Conservation (phyloP, 2,329 filamentous ascomycete species). For the Metarhizium guizhouense region DNA sequence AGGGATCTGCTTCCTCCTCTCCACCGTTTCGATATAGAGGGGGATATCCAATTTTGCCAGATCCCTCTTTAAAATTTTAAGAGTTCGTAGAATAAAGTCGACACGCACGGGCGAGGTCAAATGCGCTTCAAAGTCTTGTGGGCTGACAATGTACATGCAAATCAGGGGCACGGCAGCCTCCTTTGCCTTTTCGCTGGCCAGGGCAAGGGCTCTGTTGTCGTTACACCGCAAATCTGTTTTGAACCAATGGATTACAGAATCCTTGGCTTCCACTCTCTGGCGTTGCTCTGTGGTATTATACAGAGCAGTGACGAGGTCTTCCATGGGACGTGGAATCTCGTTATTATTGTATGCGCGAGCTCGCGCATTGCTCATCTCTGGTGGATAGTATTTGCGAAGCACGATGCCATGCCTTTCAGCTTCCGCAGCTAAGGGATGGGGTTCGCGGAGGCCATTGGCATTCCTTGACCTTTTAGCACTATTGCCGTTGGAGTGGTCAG, state of each 20-base stretch:
- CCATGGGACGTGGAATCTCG: constrained; percentile 63
- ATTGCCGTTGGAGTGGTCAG: constrained; percentile 14
- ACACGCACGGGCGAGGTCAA: constrained; percentile 62
- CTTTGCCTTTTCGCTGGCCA: constrained; percentile 58
- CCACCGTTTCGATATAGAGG: constrained; percentile 63
- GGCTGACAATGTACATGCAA: constrained; percentile 69
- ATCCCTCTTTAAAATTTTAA: constrained; percentile 56
- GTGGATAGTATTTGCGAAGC: constrained; percentile 69
- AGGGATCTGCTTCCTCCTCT: constrained; percentile 54
- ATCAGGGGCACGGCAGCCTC: constrained; percentile 63
- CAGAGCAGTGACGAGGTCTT: constrained; percentile 53
- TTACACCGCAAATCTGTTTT: constrained; percentile 66
- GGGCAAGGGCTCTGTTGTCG: constrained; percentile 65
- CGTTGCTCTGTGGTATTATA: constrained; percentile 49
- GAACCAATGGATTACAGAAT: constrained; percentile 81
- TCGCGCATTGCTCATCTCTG: constrained; percentile 75
- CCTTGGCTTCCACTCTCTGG: constrained; percentile 40
- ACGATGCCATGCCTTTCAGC: constrained; percentile 53
- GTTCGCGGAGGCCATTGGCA: constrained; percentile 29
- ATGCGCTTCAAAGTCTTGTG: constrained; percentile 79
- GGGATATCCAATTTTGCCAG: constrained; percentile 67
- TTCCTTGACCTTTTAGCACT: constrained; percentile 21
- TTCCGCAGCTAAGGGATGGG: constrained; percentile 36
- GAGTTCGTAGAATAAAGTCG: constrained; percentile 70
- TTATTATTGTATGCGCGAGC: constrained; percentile 66